phyloP scores from a whole-genome alignment of 768 basidiomycete species.

The Nidularia pulvinata region DNA sequence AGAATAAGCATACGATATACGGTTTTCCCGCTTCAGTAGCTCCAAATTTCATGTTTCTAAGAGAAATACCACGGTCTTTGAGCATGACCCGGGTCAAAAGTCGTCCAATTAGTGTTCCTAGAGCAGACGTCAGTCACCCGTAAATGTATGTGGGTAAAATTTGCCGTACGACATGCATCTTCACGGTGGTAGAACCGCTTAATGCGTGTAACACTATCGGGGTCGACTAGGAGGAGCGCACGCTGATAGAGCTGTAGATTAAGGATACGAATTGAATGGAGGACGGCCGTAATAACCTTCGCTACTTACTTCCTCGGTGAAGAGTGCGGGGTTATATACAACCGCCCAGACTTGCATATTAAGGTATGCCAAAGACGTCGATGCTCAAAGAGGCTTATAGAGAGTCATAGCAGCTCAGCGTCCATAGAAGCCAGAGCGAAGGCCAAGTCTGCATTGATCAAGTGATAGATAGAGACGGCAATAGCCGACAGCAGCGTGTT shows the following conservation, averaged over 20 bases:
- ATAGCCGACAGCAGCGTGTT: no score
- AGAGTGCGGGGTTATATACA: constrained; percentile 33
- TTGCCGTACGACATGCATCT: constrained; percentile 70
- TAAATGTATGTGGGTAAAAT: background rate
- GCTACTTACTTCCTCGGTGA: constrained; percentile 35
- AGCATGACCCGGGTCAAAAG: constrained; percentile 70
- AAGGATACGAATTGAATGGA: constrained; percentile 2
- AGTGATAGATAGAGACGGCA: no score
- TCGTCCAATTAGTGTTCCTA: constrained; percentile 80
- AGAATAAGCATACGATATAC: constrained; percentile 54
- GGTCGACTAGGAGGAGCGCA: constrained; percentile 59
- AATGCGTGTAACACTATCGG: constrained; percentile 54
- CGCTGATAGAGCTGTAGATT: constrained; percentile 58
- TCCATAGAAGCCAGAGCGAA: no score
- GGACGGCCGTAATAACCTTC: background rate
- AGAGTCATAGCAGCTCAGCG: no score
- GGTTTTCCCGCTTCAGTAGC: constrained; percentile 72
- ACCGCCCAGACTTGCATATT: constrained; percentile 45
- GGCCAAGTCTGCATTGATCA: no score
- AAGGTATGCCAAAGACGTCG: no score
- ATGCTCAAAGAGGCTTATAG: no score
- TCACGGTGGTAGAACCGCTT: constrained; percentile 67
- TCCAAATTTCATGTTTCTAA: constrained; percentile 47
- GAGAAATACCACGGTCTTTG: constrained; percentile 51
- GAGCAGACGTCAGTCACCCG: background rate